Base-by-base conservation (phyloP, 768 basidiomycete species). In the Infundibulicybe gibba region DNA sequence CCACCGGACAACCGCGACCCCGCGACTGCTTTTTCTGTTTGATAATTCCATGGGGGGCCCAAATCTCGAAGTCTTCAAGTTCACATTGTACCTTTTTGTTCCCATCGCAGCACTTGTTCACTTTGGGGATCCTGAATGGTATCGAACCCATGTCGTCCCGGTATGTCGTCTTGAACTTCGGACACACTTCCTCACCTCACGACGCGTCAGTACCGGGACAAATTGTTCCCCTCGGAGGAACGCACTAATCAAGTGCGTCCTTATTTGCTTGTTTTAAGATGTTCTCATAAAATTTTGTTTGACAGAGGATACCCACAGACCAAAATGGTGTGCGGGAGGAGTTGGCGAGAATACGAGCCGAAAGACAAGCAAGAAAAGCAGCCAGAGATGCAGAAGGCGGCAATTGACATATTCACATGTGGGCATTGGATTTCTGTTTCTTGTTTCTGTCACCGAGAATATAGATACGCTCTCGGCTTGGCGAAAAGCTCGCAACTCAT, bases 81-180 rank as follows among this genome's bases (percentile, higher is more conserved):
- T 94, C 56, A 81, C 81, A 3, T 66, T 91, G 14, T 93, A 94
- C 64, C 81, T 94, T 47, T 90, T 90, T 56, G 82, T 91, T 49
- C 91, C 91, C 9, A 80, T 94, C 48, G 69, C 77, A 40, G 84
- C 88, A 17, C 77, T 94, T 58, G 68, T 91, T 42, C 87, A 92
- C 64, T 93, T 89, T 59, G 90, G 91, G 38, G 88, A 93, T 62
- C 89, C 90, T 5, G 80, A 85, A 35, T 94, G 91, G 91, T 94
- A 93, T 59, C 74, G 77, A 46, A 69, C 73, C 41, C 74, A 89
- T 54, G 90, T 94, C 48, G 67, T 88, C 32, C 90, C 91, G 6
- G 87, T 90, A 61, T 33, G 70, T 54, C 21, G 12, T 34, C 13
- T 46, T 32, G 41, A 3, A 30, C 8, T 32, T 20, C 19, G 32